Evolutionary conservation across 179 eudicot species (phyloP), one percentile per base, ranked within the genome.

Genomic region (Spergularia azorica): DNA sequence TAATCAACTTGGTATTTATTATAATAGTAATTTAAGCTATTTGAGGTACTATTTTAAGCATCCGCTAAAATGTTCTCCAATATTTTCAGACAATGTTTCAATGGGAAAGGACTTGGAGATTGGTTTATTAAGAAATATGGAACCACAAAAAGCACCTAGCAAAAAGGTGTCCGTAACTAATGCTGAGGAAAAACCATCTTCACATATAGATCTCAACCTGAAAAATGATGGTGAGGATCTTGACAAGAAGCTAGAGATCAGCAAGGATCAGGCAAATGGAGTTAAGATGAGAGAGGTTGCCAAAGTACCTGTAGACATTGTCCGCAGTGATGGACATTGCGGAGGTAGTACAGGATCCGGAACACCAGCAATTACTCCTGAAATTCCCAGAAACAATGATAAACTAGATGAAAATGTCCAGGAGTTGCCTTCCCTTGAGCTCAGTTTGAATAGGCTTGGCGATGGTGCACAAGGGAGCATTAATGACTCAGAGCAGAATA

Each of bases 41-140:
- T 54, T 32, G 67, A 36, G 16, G 11, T 54, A 14, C 32, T 61
- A 20, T 21, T 48, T 58, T 14, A 12, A 61, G 55, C 63, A 61
- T 60, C 63, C 51, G 20, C 26, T 70, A 72, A 80, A 71, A 38
- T 64, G 70, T 38, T 55, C 18, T 51, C 18, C 38, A 4, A 17
- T 38, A 38, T 78, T 3, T 26, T 55, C 72, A 89, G 90, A 76
- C 16, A 79, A 79, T 73, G 74, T 70, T 62, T 73, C 83, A 65
- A 79, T 79, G 77, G 92, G 89, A 66, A 86, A 84, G 66, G 88
- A 92, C 76, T 82, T 86, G 84, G 85, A 82, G 75, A 83, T 83
- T 41, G 87, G 87, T 73, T 67, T 79, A 32, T 79, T 83, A 54
- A 84, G 79, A 74, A 80, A 80, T 85, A 59, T 82, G 26, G 89